These are phyloP conservation scores for Colletotrichum higginsianum DNA, from an alignment of 2,329 filamentous ascomycete genomes.

Conservation along the genomic window DNA sequence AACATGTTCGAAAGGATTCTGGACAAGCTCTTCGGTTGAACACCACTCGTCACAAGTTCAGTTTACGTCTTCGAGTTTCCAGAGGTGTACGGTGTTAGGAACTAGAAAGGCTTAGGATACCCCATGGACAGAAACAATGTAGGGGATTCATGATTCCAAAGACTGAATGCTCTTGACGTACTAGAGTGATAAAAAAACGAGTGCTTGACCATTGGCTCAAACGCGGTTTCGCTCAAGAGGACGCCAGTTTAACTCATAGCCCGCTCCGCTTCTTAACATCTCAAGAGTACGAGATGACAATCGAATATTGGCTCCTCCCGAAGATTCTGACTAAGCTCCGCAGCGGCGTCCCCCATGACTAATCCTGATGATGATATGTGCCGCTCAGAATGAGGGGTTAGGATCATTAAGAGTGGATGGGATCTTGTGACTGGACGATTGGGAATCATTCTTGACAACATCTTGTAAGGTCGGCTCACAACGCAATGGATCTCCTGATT, in stretches of 20 bases:
- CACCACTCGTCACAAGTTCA: not conserved
- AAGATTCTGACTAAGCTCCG: not conserved
- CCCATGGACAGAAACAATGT: not conserved
- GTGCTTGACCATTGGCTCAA: too few relatives aligned
- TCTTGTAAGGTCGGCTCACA: too few relatives aligned
- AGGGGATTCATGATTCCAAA: not conserved
- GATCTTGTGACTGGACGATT: too few relatives aligned
- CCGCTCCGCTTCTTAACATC: too few relatives aligned
- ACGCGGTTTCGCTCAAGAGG: too few relatives aligned
- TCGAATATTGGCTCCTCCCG: not conserved
- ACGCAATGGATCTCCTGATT: constrained; percentile 59
- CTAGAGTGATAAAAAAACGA: too few relatives aligned
- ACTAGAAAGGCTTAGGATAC: not conserved
- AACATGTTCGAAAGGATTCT: constrained; percentile 26
- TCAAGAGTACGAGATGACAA: not conserved
- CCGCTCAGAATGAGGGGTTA: constrained; percentile 3
- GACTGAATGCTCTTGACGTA: not conserved
- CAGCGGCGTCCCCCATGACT: not conserved
- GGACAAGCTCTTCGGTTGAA: constrained; percentile 33
- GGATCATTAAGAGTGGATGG: not conserved
- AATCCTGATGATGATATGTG: not conserved
- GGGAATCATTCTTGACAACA: not conserved
- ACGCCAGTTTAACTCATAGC: not conserved
- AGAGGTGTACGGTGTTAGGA: not conserved
- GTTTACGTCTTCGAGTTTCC: not conserved